Evolutionary conservation across 345 rosid species (phyloP).

Genomic region (Isatis tinctoria): DNA sequence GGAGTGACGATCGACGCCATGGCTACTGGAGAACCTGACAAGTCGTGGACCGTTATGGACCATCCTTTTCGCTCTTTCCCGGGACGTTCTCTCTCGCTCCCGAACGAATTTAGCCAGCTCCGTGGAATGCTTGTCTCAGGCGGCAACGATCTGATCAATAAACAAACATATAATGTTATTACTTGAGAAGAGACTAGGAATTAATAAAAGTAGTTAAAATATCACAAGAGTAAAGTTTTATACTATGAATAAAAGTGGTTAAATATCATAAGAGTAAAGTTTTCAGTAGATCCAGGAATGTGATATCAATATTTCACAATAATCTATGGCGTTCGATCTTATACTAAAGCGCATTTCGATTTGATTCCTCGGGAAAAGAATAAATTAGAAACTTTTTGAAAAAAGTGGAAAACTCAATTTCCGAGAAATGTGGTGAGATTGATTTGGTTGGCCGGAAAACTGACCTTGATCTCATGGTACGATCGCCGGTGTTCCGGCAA

Average conservation of each 20-base stretch:
- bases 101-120: constrained; percentile 77
- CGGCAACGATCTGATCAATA: constrained; percentile 52
- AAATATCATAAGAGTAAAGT: constrained; percentile 26
- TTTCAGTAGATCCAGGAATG: constrained; percentile 1
- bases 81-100: constrained; percentile 74
- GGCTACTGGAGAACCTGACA: constrained; percentile 91
- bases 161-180: neutral
- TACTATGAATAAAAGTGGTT: neutral
- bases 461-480: constrained; percentile 67
- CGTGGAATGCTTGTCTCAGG: constrained; percentile 46
- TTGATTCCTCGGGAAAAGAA: constrained; percentile 8
- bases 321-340: constrained; percentile 9
- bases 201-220: neutral
- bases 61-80: constrained; percentile 85
- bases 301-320: neutral
- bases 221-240: neutral
- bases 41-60: constrained; percentile 86
- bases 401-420: neutral
- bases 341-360: constrained; percentile 1
- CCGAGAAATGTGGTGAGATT: neutral
- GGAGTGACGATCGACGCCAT: constrained; percentile 81
- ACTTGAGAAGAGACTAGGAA: neutral
- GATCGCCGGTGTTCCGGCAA: constrained; percentile 64
- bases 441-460: constrained; percentile 9
- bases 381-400: neutral